Percentiles rank a stretch among this genome's conserved stretches.
These are phyloP conservation scores for Diaporthe australafricana DNA, from an alignment of 2,329 filamentous ascomycete species.

Conservation along the genomic window DNA sequence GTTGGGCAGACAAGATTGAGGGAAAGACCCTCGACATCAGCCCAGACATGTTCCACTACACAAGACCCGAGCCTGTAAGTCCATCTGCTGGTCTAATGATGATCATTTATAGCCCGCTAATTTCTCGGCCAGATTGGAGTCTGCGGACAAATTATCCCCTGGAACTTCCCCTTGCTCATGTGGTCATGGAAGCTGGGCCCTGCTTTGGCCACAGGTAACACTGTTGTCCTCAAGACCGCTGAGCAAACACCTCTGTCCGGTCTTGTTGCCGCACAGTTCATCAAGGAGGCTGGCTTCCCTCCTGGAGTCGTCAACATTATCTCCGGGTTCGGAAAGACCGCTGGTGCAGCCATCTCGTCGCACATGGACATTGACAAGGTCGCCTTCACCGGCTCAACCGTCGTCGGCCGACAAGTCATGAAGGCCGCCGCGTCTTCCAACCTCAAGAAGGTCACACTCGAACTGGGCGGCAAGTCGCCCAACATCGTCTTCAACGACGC, in stretches of 20 bases:
- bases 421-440: constrained; percentile 82
- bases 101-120: neutral
- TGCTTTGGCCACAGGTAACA: constrained; percentile 70
- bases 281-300: constrained; percentile 79
- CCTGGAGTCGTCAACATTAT: constrained; percentile 79
- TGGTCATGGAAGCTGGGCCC: constrained; percentile 80
- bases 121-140: constrained; percentile 68
- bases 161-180: constrained; percentile 81
- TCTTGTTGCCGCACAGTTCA: constrained; percentile 70
- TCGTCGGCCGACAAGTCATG: constrained; percentile 77
- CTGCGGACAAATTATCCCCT: constrained; percentile 84
- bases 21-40: constrained; percentile 87
- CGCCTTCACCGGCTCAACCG: constrained; percentile 79
- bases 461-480: constrained; percentile 83
- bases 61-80: constrained; percentile 77
- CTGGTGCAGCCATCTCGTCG: constrained; percentile 73
- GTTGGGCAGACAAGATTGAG: constrained; percentile 92
- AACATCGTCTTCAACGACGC: constrained; percentile 85
- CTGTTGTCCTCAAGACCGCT: constrained; percentile 70
- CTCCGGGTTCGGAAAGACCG: constrained; percentile 74
- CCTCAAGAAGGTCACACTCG: constrained; percentile 85
- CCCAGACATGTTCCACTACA: constrained; percentile 86
- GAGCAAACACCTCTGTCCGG: constrained; percentile 72
- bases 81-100: neutral
- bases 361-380: constrained; percentile 78